Evolutionary conservation across 352 stramenopile genomes (phyloP).

Genomic region (Phytophthora citricola): DNA sequence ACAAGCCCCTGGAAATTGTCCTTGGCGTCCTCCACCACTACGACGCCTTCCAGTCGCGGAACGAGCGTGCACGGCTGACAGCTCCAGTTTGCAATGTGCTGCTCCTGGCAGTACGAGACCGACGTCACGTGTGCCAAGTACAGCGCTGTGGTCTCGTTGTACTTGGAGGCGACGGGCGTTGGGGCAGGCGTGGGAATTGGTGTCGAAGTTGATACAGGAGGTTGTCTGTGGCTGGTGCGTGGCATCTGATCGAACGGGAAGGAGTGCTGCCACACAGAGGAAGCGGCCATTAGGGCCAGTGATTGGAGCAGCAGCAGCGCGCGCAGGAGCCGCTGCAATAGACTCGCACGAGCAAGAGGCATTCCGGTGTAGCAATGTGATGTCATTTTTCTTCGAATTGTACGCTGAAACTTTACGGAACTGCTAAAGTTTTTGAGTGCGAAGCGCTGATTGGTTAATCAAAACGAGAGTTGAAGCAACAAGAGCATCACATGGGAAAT

Average conservation of each 20-base stretch:
- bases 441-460: no score
- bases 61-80: slow-evolving; percentile 77
- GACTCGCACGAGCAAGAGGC: not conserved
- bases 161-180: slow-evolving; percentile 24
- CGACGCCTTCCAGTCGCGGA: slow-evolving; percentile 49
- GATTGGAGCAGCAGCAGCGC: slow-evolving; percentile 31
- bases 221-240: not conserved
- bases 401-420: slow-evolving; percentile 2
- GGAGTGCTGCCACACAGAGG: slow-evolving; percentile 24
- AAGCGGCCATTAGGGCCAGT: slow-evolving; percentile 2
- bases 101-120: slow-evolving; percentile 74
- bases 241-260: slow-evolving; percentile 21
- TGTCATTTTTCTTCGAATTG: slow-evolving; percentile 18
- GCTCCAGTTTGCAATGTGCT: slow-evolving; percentile 77
- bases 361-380: slow-evolving; percentile 11
- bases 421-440: no score
- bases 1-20: slow-evolving; percentile 85
- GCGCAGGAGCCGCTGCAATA: slow-evolving; percentile 5
- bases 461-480: no score
- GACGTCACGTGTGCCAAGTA: slow-evolving; percentile 84
- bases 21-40: slow-evolving; percentile 70
- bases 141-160: slow-evolving; percentile 73
- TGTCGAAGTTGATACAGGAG: not conserved
- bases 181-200: slow-evolving; percentile 1
- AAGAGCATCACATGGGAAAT: no score